Evolutionary conservation across 73 alveolate genomes (phyloP), one percentile per base, ranked within the genome.

Genomic region (Uronychia binucleata): DNA sequence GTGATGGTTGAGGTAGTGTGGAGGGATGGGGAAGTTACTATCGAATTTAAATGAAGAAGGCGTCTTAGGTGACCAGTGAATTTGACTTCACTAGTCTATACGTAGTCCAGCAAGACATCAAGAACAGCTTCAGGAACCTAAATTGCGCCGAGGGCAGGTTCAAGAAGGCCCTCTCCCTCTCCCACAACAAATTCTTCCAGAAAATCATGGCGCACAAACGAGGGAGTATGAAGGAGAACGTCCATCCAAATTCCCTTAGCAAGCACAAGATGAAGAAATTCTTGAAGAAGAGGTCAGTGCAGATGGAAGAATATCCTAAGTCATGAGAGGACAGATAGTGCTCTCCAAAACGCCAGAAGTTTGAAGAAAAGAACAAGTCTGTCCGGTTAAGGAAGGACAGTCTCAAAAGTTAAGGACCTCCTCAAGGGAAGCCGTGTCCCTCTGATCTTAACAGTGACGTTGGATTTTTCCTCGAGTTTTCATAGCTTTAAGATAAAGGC

Each of bases 161-260:
- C 82, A 85, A 85, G 58, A 85, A 76, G 82, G 74, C 85, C 32
- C 78, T 85, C 13, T 76, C 91, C 27, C 25, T 35, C 26, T 77
- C 85, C 0, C 91, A 85, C 86, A 77, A 76, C 33, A 85, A 85
- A 30, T 85, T 85, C 81, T 85, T 75, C 76, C 59, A 85, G 81
- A 77, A 85, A 58, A 85, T 85, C 58, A 76, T 85, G 85, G 80
- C 58, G 30, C 82, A 77, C 28, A 76, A 60, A 30, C 28, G 86
- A 27, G 28, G 31, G 19, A 46, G 67, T 46, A 19, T 46, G n/a
- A 46, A 46, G 67, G 67, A 46, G 67, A 46, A 46, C 19, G 5
- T 11, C n/a, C n/a, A 5, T 19, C 67, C 67, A 11, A 46, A 46
- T 19, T 46, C 5, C 19, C 5, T 46, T 19, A 19, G n/a, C 67